A percentile compares a stretch with the other conserved stretches of the same genome.
phyloP scores from a whole-genome alignment of 768 basidiomycete species.

The Strobilomyces dryophilus region DNA sequence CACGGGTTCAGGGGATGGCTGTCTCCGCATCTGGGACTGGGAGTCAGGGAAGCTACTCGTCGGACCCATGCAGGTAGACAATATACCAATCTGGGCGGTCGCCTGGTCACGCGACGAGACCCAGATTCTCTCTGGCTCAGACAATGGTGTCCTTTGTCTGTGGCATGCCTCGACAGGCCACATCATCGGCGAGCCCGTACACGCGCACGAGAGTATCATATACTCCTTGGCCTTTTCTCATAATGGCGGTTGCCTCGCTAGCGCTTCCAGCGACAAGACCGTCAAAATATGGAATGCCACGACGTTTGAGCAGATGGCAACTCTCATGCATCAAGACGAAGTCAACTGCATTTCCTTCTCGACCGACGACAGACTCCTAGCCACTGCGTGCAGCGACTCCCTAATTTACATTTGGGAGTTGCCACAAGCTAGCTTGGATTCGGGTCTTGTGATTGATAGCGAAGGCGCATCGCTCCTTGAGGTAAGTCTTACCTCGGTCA shows the following conservation, averaged over 20 bases:
- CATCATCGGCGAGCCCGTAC: slow-evolving; percentile 19
- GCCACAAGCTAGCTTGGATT: slow-evolving; percentile 27
- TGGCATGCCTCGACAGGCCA: slow-evolving; percentile 22
- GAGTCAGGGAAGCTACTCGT: slow-evolving; percentile 22
- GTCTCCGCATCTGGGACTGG: slow-evolving; percentile 29
- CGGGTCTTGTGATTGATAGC: slow-evolving; percentile 25
- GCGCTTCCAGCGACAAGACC: slow-evolving; percentile 28
- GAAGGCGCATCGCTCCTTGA: slow-evolving; percentile 24
- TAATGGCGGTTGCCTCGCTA: slow-evolving; percentile 24
- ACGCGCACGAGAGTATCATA: slow-evolving; percentile 23
- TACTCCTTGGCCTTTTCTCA: slow-evolving; percentile 27
- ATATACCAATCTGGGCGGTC: slow-evolving; percentile 25
- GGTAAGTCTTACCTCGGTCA: slow-evolving; percentile 14
- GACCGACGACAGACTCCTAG: slow-evolving; percentile 26
- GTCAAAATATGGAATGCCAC: slow-evolving; percentile 29
- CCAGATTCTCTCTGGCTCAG: slow-evolving; percentile 24
- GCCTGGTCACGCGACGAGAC: slow-evolving; percentile 30
- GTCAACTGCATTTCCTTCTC: slow-evolving; percentile 31
- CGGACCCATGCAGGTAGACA: slow-evolving; percentile 23
- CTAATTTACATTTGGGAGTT: slow-evolving; percentile 29
- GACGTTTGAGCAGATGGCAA: slow-evolving; percentile 24
- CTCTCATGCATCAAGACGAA: slow-evolving; percentile 20
- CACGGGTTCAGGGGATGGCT: slow-evolving; percentile 27
- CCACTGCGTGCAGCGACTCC: slow-evolving; percentile 30
- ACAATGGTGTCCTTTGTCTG: slow-evolving; percentile 21